Percentiles rank a stretch among this genome's conserved stretches.
Evolutionary conservation across 2,329 filamentous ascomycete species (phyloP).

Genomic region (Fusarium udum): DNA sequence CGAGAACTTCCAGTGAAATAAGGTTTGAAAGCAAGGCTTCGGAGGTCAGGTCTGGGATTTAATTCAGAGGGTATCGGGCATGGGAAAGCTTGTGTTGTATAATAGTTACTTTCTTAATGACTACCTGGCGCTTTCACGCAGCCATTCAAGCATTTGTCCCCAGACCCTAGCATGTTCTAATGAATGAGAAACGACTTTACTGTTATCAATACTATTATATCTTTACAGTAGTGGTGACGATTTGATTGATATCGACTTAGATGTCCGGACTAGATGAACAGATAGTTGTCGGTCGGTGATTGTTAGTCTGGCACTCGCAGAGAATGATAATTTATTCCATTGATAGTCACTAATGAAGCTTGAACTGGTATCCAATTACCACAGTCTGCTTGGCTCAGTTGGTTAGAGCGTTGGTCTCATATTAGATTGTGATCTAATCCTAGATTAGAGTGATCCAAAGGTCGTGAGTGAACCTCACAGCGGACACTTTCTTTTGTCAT

Average conservation of each 20-base stretch:
- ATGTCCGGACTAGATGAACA: neutral
- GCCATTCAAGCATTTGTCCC: neutral
- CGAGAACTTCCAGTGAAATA: slow-evolving; percentile 24
- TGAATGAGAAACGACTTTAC: neutral
- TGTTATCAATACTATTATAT: fast-evolving
- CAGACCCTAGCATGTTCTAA: neutral
- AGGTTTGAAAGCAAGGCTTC: slow-evolving; percentile 19
- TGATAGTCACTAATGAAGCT: fast-evolving
- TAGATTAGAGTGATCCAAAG: slow-evolving; percentile 30
- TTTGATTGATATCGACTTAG: no score
- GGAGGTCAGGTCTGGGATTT: slow-evolving; percentile 7
- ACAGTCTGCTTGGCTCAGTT: slow-evolving; percentile 27
- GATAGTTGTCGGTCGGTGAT: neutral
- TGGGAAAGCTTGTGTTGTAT: neutral
- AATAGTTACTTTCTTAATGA: neutral
- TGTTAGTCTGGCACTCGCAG: no score
- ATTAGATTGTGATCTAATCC: slow-evolving; percentile 8
- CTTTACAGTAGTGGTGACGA: fast-evolving
- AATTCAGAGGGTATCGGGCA: neutral
- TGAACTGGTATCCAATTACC: neutral
- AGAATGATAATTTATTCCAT: fast-evolving
- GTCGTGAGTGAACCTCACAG: slow-evolving; percentile 36
- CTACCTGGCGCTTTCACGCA: neutral
- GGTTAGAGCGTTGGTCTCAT: slow-evolving; percentile 35
- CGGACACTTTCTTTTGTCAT: neutral